Conservation (phyloP, 202 grass and related monocot species). For the Carex sylvatica region DNA sequence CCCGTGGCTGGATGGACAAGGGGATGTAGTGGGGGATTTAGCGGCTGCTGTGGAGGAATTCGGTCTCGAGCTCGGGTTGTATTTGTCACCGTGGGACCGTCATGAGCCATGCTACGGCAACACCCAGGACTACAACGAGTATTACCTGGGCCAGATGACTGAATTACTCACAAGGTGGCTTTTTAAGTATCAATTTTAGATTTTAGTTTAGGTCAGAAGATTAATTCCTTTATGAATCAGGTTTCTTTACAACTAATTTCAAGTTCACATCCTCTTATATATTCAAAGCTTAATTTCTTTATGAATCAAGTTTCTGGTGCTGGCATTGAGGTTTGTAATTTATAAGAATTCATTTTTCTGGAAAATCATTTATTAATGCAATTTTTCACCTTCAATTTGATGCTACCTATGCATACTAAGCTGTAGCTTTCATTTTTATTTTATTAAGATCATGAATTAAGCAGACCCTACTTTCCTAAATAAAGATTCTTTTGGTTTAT, state of each 20-base stretch:
- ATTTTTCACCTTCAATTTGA: not conserved
- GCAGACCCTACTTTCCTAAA: not conserved
- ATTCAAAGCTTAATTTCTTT: not conserved
- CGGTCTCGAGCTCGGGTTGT: constrained; percentile 60
- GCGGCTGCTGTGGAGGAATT: constrained; percentile 44
- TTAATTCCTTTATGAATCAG: not conserved
- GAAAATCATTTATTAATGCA: not conserved
- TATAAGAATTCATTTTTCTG: not conserved
- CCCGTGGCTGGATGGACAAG: constrained; percentile 57
- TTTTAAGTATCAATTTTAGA: not conserved
- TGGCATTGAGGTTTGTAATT: not conserved
- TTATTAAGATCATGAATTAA: not conserved
- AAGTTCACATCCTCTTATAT: not conserved
- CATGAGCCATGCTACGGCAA: constrained; percentile 77
- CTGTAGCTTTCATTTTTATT: not conserved
- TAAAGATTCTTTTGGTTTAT: not conserved
- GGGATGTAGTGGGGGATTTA: constrained; percentile 70
- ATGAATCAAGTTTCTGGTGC: not conserved
- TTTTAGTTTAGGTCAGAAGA: not conserved
- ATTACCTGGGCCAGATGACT: constrained; percentile 82
- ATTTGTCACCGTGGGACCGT: constrained; percentile 93
- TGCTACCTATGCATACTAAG: not conserved
- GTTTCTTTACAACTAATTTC: not conserved
- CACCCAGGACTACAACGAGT: constrained; percentile 71
- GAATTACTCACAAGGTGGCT: constrained; percentile 75